A percentile compares a stretch with the other conserved stretches of the same genome.
Conservation (phyloP, 2,329 filamentous ascomycete genomes). For the Arachnopeziza araneosa region DNA sequence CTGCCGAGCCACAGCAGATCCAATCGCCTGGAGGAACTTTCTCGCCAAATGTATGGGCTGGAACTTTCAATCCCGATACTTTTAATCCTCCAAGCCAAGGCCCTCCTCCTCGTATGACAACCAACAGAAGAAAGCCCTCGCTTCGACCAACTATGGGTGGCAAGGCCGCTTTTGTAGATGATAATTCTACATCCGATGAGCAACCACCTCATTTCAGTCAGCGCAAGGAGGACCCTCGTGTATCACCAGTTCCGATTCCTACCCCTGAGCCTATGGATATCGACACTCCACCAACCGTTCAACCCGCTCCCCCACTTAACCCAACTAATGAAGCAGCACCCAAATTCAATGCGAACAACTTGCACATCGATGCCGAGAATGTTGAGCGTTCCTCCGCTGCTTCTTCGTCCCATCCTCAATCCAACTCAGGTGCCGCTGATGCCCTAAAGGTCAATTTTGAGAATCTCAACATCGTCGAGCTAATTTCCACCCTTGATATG, state of each 20-base stretch:
- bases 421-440: not conserved
- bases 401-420: slow-evolving; percentile 14
- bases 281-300: slow-evolving; percentile 42
- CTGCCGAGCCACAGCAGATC: slow-evolving; percentile 14
- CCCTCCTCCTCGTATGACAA: slow-evolving; percentile 8
- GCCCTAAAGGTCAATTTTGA: slow-evolving; percentile 39
- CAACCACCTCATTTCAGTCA: slow-evolving; percentile 23
- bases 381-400: slow-evolving; percentile 38
- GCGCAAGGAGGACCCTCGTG: slow-evolving; percentile 22
- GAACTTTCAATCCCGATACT: slow-evolving; percentile 28
- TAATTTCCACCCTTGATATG: slow-evolving; percentile 46
- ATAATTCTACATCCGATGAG: slow-evolving; percentile 22
- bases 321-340: not conserved
- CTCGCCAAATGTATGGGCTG: slow-evolving; percentile 26
- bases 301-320: slow-evolving; percentile 30
- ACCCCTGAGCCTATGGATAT: slow-evolving; percentile 62
- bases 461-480: slow-evolving; percentile 35
- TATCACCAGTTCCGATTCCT: not conserved
- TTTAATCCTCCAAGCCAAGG: slow-evolving; percentile 25
- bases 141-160: slow-evolving; percentile 24
- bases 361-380: slow-evolving; percentile 49
- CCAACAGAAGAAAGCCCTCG: slow-evolving; percentile 15
- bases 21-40: slow-evolving; percentile 29
- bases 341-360: slow-evolving; percentile 33
- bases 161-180: slow-evolving; percentile 25